A percentile compares a stretch with the other conserved stretches of the same genome.
Conservation (phyloP, 495 filamentous ascomycete species). For the Penicillium bovifimosum region DNA sequence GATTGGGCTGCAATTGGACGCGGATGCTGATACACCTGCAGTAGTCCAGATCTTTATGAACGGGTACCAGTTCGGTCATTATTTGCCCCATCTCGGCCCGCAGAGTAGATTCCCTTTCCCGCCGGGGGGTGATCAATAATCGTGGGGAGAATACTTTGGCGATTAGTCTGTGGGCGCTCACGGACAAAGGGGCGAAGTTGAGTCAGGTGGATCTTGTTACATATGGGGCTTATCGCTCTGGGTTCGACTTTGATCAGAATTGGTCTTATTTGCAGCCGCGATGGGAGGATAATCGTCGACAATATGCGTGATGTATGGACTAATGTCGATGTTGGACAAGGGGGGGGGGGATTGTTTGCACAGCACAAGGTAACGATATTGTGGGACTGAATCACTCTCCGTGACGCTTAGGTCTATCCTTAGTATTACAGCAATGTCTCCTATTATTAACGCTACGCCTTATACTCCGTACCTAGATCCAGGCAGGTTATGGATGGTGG, state of each 20-base stretch:
- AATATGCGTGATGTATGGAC: slow-evolving; percentile 12
- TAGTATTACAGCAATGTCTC: too few species aligned
- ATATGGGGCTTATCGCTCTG: slow-evolving; percentile 37
- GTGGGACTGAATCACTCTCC: too few species aligned
- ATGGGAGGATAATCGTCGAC: slow-evolving; percentile 32
- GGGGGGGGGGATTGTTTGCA: too few species aligned
- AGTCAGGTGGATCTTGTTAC: slow-evolving; percentile 31
- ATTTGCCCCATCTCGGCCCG: slow-evolving; percentile 44
- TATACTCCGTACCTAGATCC: too few species aligned
- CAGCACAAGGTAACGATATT: too few species aligned
- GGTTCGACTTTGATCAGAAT: slow-evolving; percentile 40
- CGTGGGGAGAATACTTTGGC: slow-evolving; percentile 40
- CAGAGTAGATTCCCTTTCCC: slow-evolving; percentile 46
- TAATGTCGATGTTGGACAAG: too few species aligned
- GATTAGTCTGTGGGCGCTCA: slow-evolving; percentile 44
- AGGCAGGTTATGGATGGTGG: too few species aligned
- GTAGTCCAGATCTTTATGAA: slow-evolving; percentile 39
- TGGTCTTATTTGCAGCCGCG: slow-evolving; percentile 41
- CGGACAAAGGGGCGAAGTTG: slow-evolving; percentile 32
- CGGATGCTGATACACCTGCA: slow-evolving; percentile 22
- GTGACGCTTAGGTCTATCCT: too few species aligned
- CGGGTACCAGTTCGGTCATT: slow-evolving; percentile 47
- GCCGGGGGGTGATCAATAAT: slow-evolving; percentile 44
- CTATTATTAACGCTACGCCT: too few species aligned
- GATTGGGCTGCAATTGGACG: slow-evolving; percentile 29